phyloP scores from a whole-genome alignment of 768 basidiomycete genomes.

The Rhodosporidiobolus sp. region DNA sequence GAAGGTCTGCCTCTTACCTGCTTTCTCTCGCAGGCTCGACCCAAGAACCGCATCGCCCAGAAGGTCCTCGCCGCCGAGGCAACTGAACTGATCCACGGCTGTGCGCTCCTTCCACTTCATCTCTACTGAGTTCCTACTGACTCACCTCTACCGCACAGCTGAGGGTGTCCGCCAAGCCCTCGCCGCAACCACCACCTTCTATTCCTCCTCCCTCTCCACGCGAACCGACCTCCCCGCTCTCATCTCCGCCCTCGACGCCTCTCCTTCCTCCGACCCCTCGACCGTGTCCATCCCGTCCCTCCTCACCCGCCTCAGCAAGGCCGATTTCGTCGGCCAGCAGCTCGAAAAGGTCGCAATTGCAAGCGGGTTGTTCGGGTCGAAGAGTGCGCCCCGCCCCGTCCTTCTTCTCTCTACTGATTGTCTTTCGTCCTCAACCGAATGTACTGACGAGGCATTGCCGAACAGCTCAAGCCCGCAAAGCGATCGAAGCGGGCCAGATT shows the following conservation, averaged over 20 bases:
- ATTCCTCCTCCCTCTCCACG: slow-evolving; percentile 11
- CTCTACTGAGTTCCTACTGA: no score
- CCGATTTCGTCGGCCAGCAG: slow-evolving; percentile 1
- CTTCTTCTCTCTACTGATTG: no score
- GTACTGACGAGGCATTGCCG: background rate
- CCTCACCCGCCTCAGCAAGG: slow-evolving; percentile 6
- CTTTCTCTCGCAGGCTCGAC: slow-evolving; percentile 45
- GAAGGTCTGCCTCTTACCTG: background rate
- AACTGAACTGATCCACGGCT: slow-evolving; percentile 61
- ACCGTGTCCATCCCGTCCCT: slow-evolving; percentile 20
- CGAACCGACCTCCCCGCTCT: slow-evolving; percentile 1
- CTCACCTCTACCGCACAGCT: background rate
- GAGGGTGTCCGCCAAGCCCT: slow-evolving; percentile 34
- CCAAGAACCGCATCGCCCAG: slow-evolving; percentile 56
- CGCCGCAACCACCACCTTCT: slow-evolving; percentile 35
- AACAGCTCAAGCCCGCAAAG: slow-evolving; percentile 34
- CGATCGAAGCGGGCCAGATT: slow-evolving; percentile 28
- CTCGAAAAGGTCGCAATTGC: slow-evolving; percentile 29
- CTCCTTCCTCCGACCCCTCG: background rate
- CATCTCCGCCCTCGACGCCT: slow-evolving; percentile 26
- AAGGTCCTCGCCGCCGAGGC: slow-evolving; percentile 59
- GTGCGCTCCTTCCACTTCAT: slow-evolving; percentile 48
- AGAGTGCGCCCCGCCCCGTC: slow-evolving; percentile 13
- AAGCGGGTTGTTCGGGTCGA: slow-evolving; percentile 33
- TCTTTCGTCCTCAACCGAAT: no score